These are phyloP conservation scores for Ilyonectria mors-panacis DNA, from an alignment of 2,329 filamentous ascomycete species.

Conservation along the genomic window DNA sequence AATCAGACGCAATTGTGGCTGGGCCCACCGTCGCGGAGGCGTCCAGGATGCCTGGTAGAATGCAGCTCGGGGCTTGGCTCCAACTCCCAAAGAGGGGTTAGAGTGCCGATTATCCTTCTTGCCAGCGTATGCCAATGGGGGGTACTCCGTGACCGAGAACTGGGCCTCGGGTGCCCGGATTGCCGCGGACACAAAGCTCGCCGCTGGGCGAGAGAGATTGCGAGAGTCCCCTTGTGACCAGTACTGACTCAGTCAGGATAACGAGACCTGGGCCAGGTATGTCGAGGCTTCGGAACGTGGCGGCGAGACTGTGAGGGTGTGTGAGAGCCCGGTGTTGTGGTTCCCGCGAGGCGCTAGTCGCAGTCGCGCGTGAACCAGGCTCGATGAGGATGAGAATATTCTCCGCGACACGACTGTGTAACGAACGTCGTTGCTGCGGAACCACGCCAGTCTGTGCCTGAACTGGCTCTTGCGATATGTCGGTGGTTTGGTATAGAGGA, in stretches of 20 bases:
- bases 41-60: slow-evolving; percentile 46
- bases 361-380: slow-evolving; percentile 50
- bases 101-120: slow-evolving; percentile 50
- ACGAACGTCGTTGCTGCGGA: slow-evolving; percentile 45
- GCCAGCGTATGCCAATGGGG: slow-evolving; percentile 44
- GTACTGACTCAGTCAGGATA: slow-evolving; percentile 46
- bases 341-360: slow-evolving; percentile 51
- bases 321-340: slow-evolving; percentile 49
- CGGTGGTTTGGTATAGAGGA: slow-evolving; percentile 44
- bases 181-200: slow-evolving; percentile 41
- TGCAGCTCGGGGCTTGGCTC: slow-evolving; percentile 48
- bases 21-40: slow-evolving; percentile 43
- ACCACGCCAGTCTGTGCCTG: slow-evolving; percentile 45
- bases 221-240: slow-evolving; percentile 47
- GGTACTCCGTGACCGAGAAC: slow-evolving; percentile 42
- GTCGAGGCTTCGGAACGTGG: slow-evolving; percentile 47
- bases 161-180: slow-evolving; percentile 47
- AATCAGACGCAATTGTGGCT: slow-evolving; percentile 47
- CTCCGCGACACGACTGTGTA: slow-evolving; percentile 50
- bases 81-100: slow-evolving; percentile 48
- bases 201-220: slow-evolving; percentile 45
- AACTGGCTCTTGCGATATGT: slow-evolving; percentile 40
- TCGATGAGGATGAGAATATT: slow-evolving; percentile 50
- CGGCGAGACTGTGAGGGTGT: slow-evolving; percentile 49
- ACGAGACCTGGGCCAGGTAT: slow-evolving; percentile 43